Conservation (phyloP, 306 rosid species). For the Gillenia trifoliata region DNA sequence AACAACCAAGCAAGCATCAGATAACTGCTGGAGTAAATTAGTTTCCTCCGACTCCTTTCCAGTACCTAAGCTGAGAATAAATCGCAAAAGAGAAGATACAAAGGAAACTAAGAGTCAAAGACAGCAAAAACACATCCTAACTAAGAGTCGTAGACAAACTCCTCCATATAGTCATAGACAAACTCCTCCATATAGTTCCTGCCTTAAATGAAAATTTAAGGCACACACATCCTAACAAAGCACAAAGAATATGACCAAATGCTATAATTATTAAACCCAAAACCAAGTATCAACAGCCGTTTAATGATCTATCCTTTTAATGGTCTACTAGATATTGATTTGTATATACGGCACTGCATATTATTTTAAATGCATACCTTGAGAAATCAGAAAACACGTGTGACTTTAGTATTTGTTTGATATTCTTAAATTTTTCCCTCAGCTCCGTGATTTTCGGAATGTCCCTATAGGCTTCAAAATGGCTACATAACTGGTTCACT, state of each 20-base stretch:
- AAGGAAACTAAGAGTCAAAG: not conserved
- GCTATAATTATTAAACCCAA: not conserved
- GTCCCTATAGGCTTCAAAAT: constrained; percentile 97
- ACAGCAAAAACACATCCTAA: not conserved
- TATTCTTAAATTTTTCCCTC: constrained; percentile 94
- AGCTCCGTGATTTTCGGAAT: constrained; percentile 95
- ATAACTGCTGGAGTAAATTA: constrained; percentile 80
- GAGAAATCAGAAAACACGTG: constrained; percentile 95
- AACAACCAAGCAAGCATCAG: constrained; percentile 97
- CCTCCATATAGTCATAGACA: not conserved
- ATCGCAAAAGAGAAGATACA: constrained; percentile 24
- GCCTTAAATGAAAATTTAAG: not conserved
- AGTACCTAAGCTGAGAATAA: constrained; percentile 92
- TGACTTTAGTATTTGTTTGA: constrained; percentile 97
- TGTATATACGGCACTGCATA: not conserved
- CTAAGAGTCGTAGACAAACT: not conserved
- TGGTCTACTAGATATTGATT: not conserved
- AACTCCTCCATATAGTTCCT: not conserved
- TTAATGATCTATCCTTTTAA: not conserved
- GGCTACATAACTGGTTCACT: constrained; percentile 94
- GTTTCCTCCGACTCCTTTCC: constrained; percentile 97
- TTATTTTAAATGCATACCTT: constrained; percentile 43
- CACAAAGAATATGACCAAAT: not conserved
- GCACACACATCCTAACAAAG: not conserved
- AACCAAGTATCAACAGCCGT: not conserved